Evolutionary conservation across 208 protist genomes (phyloP).

Genomic region (Wallacemonas sp.): DNA sequence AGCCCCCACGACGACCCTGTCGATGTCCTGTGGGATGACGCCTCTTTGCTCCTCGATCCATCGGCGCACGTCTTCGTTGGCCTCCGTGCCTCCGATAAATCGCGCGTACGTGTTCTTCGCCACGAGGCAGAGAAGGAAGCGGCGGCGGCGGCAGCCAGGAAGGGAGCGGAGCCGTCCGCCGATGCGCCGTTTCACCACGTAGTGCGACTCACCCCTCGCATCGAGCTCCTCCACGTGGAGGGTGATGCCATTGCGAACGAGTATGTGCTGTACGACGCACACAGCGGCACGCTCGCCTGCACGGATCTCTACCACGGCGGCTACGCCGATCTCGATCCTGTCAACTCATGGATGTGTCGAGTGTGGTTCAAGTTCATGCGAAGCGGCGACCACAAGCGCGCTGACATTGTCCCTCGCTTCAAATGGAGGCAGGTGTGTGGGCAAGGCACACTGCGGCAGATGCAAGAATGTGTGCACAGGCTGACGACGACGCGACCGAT

Average conservation of each 20-base stretch:
- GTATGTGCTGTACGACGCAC: conserved; percentile 74
- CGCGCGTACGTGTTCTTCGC: conserved; percentile 35
- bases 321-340: conserved; percentile 80
- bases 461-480: conserved; percentile 51
- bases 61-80: conserved; percentile 18
- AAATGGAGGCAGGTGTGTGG: conserved; percentile 71
- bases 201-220: conserved; percentile 51
- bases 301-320: conserved; percentile 84
- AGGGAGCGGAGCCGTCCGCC: too few relatives aligned
- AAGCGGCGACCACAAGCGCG: conserved; percentile 72
- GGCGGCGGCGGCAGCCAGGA: conserved; percentile 8
- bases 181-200: conserved; percentile 12
- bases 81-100: conserved; percentile 38
- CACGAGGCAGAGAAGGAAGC: conserved; percentile 16
- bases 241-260: conserved; percentile 74
- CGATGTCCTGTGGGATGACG: conserved; percentile 36
- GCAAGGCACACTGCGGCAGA: conserved; percentile 34
- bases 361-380: conserved; percentile 92
- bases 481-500: conserved; percentile 54
- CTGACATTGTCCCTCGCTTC: conserved; percentile 63
- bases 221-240: conserved; percentile 58
- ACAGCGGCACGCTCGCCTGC: conserved; percentile 55
- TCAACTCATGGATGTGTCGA: conserved; percentile 89
- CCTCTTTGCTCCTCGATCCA: conserved; percentile 16
- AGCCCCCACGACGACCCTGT: conserved; percentile 27